Conservation (phyloP, 2,329 filamentous ascomycete genomes). For the Metarhizium robertsii region DNA sequence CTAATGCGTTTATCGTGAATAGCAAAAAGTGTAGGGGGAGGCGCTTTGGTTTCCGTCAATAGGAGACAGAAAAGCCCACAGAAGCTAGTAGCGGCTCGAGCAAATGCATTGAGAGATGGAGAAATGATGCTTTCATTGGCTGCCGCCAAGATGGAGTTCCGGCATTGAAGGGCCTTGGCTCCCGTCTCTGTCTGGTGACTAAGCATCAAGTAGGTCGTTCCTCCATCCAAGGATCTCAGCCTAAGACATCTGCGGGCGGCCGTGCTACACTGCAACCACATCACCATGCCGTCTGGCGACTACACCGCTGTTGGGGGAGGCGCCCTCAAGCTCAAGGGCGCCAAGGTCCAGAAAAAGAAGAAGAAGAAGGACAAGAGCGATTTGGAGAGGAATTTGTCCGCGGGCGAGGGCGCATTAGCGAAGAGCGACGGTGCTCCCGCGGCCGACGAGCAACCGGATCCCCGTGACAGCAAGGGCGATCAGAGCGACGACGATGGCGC, state of each 20-base stretch:
- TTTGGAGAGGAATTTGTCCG: conserved; percentile 37
- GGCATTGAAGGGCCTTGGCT: too few relatives aligned
- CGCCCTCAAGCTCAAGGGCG: conserved; percentile 78
- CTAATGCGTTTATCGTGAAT: neutral
- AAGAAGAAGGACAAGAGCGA: conserved; percentile 42
- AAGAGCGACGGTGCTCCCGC: neutral
- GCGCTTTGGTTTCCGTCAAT: neutral
- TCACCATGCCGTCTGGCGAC: conserved; percentile 57
- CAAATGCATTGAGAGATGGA: conserved; percentile 3
- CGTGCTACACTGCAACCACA: neutral
- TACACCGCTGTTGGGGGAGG: conserved; percentile 60
- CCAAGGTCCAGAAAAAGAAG: conserved; percentile 58
- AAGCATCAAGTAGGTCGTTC: neutral
- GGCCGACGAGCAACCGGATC: conserved; percentile 17
- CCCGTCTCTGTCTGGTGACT: neutral
- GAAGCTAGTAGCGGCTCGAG: neutral
- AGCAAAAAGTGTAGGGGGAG: neutral
- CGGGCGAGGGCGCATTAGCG: conserved; percentile 13
- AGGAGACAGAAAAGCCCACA: neutral
- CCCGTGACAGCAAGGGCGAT: conserved; percentile 19
- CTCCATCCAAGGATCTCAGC: too few relatives aligned
- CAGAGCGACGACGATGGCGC: conserved; percentile 21
- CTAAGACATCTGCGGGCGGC: too few relatives aligned
- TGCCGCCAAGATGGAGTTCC: too few relatives aligned
- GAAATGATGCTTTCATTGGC: conserved; percentile 1